phyloP scores from a whole-genome alignment of 2,329 filamentous ascomycete species.

The Xylaria sp. region DNA sequence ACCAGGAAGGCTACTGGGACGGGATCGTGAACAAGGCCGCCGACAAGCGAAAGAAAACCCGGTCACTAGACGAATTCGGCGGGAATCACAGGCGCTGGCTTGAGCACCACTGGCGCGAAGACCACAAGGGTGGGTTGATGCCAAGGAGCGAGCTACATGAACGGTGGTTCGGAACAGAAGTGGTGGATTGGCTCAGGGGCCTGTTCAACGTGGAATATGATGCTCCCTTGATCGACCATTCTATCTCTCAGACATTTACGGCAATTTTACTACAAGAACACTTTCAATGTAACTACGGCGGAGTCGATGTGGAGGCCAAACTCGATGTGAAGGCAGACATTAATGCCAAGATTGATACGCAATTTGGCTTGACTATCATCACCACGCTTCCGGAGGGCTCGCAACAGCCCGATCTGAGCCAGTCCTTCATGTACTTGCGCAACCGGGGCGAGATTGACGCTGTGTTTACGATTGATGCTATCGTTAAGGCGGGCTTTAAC shows the following conservation, averaged over 20 bases:
- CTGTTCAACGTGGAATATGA: constrained; percentile 43
- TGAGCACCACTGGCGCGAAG: constrained; percentile 54
- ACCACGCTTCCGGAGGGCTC: constrained; percentile 40
- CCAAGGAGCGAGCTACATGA: constrained; percentile 48
- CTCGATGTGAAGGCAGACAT: constrained; percentile 43
- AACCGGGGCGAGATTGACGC: constrained; percentile 40
- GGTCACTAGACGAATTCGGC: constrained; percentile 46
- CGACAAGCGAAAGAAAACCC: constrained; percentile 45
- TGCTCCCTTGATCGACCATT: constrained; percentile 11
- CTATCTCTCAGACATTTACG: neutral
- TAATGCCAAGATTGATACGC: constrained; percentile 33
- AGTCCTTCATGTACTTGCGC: constrained; percentile 18
- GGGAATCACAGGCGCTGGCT: constrained; percentile 52
- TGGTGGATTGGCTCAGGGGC: constrained; percentile 34
- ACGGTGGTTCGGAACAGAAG: constrained; percentile 44
- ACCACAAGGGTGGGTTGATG: constrained; percentile 46
- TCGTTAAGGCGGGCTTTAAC: constrained; percentile 38
- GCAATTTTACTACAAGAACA: constrained; percentile 11
- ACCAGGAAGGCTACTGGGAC: constrained; percentile 54
- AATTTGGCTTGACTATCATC: constrained; percentile 36
- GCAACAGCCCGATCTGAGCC: constrained; percentile 44
- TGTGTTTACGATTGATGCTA: constrained; percentile 46
- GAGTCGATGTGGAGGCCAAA: constrained; percentile 10
- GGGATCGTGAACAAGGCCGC: constrained; percentile 45
- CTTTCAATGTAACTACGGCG: constrained; percentile 13